These are phyloP conservation scores for Hebeloma cylindrosporum DNA, from an alignment of 768 basidiomycete species.

Conservation along the genomic window DNA sequence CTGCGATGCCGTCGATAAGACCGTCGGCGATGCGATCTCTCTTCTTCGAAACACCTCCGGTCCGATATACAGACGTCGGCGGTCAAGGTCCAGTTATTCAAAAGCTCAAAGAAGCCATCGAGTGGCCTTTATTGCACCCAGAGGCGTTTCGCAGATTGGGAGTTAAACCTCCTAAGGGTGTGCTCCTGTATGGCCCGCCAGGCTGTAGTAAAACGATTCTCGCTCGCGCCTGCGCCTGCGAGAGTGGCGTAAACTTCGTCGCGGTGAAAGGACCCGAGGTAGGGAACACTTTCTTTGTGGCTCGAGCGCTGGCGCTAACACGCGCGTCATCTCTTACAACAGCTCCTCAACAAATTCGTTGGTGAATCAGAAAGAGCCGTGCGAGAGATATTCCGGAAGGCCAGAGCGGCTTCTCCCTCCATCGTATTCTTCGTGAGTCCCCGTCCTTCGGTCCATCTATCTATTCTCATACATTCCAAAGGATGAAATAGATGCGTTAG, in stretches of 20 bases:
- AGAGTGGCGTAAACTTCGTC: constrained; percentile 93
- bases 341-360: constrained; percentile 96
- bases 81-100: constrained; percentile 82
- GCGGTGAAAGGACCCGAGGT: constrained; percentile 98
- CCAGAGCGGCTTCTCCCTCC: constrained; percentile 89
- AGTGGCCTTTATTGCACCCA: constrained; percentile 91
- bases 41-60: constrained; percentile 81
- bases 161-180: constrained; percentile 83
- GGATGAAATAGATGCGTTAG: constrained; percentile 98
- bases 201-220: constrained; percentile 97
- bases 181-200: constrained; percentile 92
- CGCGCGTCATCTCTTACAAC: constrained; percentile 9
- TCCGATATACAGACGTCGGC: constrained; percentile 87
- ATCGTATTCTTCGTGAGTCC: constrained; percentile 91
- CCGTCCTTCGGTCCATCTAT: background rate
- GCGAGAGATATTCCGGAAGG: constrained; percentile 93
- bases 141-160: constrained; percentile 87
- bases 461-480: constrained; percentile 28
- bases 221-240: constrained; percentile 88
- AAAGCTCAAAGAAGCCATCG: constrained; percentile 86
- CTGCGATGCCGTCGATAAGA: constrained; percentile 75
- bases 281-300: constrained; percentile 20
- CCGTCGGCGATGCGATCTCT: constrained; percentile 95
- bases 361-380: constrained; percentile 97
- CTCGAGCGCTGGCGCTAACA: background rate